A percentile compares a stretch with the other conserved stretches of the same genome.
Conservation (phyloP, 2,329 filamentous ascomycete species). For the Pseudogymnoascus sp. region DNA sequence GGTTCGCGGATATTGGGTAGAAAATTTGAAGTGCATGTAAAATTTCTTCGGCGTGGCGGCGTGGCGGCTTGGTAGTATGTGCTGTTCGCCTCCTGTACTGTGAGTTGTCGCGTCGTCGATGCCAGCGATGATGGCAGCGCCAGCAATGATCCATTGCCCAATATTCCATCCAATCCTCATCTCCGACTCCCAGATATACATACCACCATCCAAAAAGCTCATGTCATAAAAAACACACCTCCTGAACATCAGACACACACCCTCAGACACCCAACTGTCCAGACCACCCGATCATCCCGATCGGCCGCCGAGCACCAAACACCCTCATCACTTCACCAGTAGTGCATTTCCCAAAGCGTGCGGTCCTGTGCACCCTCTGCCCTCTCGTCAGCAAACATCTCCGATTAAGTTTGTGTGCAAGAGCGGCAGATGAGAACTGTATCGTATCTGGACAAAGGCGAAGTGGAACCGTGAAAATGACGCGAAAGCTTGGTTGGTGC, state of each 20-base stretch:
- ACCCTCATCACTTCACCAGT: neutral
- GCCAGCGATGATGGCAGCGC: neutral
- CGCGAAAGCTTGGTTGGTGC: neutral
- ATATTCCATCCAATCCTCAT: too few species aligned
- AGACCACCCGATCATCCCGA: neutral
- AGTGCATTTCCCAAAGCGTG: neutral
- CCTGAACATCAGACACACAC: neutral
- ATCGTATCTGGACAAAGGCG: neutral
- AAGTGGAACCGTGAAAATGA: neutral
- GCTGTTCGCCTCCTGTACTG: neutral
- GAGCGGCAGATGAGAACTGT: neutral
- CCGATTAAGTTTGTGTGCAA: neutral
- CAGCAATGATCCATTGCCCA: too few species aligned
- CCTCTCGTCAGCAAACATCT: neutral
- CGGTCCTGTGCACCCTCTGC: neutral
- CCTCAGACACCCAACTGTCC: neutral
- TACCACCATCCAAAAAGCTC: neutral
- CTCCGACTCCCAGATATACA: neutral
- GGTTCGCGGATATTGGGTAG: neutral
- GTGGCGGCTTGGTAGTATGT: neutral
- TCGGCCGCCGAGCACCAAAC: neutral
- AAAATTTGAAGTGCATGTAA: neutral
- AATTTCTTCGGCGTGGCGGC: neutral
- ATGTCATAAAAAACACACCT: neutral
- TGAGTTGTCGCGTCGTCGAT: neutral